Evolutionary conservation across 2,329 filamentous ascomycete genomes (phyloP).

Genomic region (Ceratocystis lukuohia): DNA sequence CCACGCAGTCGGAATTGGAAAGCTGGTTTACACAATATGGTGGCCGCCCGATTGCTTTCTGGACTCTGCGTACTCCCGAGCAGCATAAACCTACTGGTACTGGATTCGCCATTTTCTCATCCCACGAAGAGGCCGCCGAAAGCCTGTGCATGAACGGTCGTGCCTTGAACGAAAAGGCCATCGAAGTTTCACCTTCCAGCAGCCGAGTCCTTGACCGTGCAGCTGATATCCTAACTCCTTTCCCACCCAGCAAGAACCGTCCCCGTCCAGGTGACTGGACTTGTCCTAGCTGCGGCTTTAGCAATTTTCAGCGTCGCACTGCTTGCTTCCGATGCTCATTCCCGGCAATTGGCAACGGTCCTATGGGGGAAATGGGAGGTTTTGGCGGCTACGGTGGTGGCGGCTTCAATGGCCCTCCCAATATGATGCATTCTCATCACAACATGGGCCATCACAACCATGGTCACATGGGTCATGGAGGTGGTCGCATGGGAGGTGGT

Average conservation of each 20-base stretch:
- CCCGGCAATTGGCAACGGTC: constrained; percentile 76
- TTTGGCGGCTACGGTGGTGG: constrained; percentile 53
- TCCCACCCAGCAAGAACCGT: constrained; percentile 96
- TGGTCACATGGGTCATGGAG: constrained; percentile 41
- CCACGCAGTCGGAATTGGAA: constrained; percentile 94
- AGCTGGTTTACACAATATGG: constrained; percentile 99
- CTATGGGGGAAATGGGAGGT: constrained; percentile 42
- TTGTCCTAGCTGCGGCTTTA: constrained; percentile 96
- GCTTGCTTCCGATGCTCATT: constrained; percentile 98
- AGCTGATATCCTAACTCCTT: constrained; percentile 88
- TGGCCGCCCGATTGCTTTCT: constrained; percentile 94
- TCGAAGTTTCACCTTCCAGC: constrained; percentile 96
- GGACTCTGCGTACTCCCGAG: constrained; percentile 93
- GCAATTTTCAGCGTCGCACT: constrained; percentile 96
- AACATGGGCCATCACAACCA: constrained; percentile 30
- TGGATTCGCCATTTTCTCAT: constrained; percentile 96
- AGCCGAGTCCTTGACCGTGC: constrained; percentile 91
- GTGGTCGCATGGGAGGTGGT: constrained; percentile 63
- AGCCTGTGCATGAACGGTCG: constrained; percentile 98
- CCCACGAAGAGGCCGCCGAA: constrained; percentile 96
- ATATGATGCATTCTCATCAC: constrained; percentile 48
- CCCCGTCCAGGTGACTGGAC: constrained; percentile 97
- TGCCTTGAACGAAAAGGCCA: constrained; percentile 95
- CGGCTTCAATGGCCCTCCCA: constrained; percentile 53
- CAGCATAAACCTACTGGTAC: constrained; percentile 99